Evolutionary conservation across 768 basidiomycete genomes (phyloP).

Genomic region (Lactarius evosmus): DNA sequence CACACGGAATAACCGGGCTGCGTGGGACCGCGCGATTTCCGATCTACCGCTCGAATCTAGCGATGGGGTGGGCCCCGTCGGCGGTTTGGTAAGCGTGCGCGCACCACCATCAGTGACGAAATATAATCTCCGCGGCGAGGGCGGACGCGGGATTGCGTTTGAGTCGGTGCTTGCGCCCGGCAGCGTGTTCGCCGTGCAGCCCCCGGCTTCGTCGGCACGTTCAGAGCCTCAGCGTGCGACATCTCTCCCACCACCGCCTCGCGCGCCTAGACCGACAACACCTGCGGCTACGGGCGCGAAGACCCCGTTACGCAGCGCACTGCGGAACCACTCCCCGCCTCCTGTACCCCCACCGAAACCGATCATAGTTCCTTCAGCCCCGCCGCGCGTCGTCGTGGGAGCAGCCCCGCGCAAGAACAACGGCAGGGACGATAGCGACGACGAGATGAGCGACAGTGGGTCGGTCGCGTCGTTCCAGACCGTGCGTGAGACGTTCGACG

Average conservation of each 20-base stretch:
- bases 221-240: not conserved
- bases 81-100: constrained; percentile 18
- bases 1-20: constrained; percentile 39
- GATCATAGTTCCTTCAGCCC: constrained; percentile 18
- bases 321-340: constrained; percentile 41
- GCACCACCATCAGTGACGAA: constrained; percentile 22
- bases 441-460: constrained; percentile 40
- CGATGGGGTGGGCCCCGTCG: not conserved
- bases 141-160: constrained; percentile 20
- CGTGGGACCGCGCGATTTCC: constrained; percentile 27
- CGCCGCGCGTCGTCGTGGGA: constrained; percentile 14
- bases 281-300: constrained; percentile 31
- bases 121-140: constrained; percentile 25
- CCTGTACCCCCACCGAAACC: constrained; percentile 21
- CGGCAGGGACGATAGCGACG: not conserved
- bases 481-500: constrained; percentile 51
- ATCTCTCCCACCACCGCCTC: constrained; percentile 13
- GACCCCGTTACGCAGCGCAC: constrained; percentile 58
- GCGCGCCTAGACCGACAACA: not conserved
- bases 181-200: constrained; percentile 2
- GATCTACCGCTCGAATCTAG: not conserved
- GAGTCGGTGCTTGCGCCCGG: constrained; percentile 18
- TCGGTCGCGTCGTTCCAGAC: constrained; percentile 68
- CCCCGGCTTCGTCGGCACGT: not conserved
- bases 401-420: not conserved